phyloP scores from a whole-genome alignment of 306 rosid genomes.

The Lablab purpureus region DNA sequence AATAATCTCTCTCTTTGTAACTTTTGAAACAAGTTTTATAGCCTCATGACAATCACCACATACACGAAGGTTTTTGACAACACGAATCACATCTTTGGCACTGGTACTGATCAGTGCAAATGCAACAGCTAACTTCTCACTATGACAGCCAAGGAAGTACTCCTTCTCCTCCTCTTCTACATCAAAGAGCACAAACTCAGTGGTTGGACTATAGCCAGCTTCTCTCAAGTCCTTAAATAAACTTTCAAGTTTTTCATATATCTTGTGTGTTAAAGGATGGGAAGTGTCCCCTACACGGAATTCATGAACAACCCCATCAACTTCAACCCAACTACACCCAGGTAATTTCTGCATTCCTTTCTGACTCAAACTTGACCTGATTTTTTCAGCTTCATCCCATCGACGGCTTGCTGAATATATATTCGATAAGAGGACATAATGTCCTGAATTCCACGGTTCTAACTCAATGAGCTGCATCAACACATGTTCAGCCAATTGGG shows the following conservation, averaged over 20 bases:
- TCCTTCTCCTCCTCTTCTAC: constrained; percentile 83
- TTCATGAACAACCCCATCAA: constrained; percentile 67
- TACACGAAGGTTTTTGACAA: constrained; percentile 77
- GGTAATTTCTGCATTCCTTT: constrained; percentile 69
- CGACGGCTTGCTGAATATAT: constrained; percentile 69
- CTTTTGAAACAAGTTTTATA: constrained; percentile 67
- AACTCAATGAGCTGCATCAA: constrained; percentile 70
- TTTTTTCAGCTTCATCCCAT: constrained; percentile 74
- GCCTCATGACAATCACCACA: constrained; percentile 83
- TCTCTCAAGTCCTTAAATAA: constrained; percentile 68
- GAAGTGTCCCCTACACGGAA: constrained; percentile 76
- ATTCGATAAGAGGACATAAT: constrained; percentile 76
- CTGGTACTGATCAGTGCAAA: constrained; percentile 64
- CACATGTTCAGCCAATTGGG: constrained; percentile 66
- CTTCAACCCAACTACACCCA: constrained; percentile 78
- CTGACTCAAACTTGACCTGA: constrained; percentile 61
- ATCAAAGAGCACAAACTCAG: constrained; percentile 77
- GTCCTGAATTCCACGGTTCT: constrained; percentile 85
- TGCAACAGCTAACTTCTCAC: constrained; percentile 81
- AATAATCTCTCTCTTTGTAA: constrained; percentile 64
- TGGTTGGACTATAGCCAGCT: constrained; percentile 73
- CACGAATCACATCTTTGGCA: constrained; percentile 59
- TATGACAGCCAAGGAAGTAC: constrained; percentile 72
- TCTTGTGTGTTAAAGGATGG: constrained; percentile 65
- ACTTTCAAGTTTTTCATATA: constrained; percentile 67